Percentiles rank a stretch among this genome's conserved stretches.
phyloP scores from a whole-genome alignment of 352 stramenopile species.

The Phytophthora pinifolia region DNA sequence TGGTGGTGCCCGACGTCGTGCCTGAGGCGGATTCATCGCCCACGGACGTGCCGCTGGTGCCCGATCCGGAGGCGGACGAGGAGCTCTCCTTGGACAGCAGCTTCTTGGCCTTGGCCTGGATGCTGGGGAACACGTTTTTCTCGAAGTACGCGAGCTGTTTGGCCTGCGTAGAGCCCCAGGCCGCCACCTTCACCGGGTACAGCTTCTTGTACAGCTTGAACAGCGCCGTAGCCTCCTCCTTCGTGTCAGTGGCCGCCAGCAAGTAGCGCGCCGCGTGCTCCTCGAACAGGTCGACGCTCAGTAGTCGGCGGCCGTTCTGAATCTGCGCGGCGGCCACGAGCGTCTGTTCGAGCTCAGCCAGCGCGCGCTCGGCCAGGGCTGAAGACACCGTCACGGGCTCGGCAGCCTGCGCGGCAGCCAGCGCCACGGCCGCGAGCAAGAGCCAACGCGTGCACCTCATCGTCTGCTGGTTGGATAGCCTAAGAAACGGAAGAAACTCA shows the following conservation, averaged over 20 bases:
- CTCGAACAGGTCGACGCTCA: constrained; percentile 40
- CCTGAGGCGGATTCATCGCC: constrained; percentile 16
- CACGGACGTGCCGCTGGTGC: constrained; percentile 22
- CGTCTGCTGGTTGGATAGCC: constrained; percentile 17
- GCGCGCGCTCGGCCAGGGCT: neutral
- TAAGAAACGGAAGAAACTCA: constrained; percentile 9
- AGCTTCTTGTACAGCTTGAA: constrained; percentile 74
- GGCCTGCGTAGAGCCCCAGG: constrained; percentile 42
- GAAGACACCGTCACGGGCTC: neutral
- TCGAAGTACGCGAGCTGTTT: constrained; percentile 65
- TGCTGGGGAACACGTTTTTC: constrained; percentile 59
- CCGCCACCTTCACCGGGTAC: constrained; percentile 38
- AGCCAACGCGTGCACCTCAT: constrained; percentile 36
- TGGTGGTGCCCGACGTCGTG: constrained; percentile 12
- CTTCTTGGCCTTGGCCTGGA: constrained; percentile 43
- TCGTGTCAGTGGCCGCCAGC: constrained; percentile 29
- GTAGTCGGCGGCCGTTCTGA: constrained; percentile 19
- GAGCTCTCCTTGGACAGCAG: constrained; percentile 11
- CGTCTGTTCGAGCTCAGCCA: constrained; percentile 28
- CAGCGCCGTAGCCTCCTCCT: constrained; percentile 44
- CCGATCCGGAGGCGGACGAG: constrained; percentile 17
- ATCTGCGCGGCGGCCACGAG: constrained; percentile 26
- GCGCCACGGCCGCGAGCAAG: constrained; percentile 27
- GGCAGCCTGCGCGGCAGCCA: constrained; percentile 18
- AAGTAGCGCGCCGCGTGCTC: constrained; percentile 48